Base-by-base conservation (phyloP, 2,329 filamentous ascomycete species). In the Fusarium camptoceras region DNA sequence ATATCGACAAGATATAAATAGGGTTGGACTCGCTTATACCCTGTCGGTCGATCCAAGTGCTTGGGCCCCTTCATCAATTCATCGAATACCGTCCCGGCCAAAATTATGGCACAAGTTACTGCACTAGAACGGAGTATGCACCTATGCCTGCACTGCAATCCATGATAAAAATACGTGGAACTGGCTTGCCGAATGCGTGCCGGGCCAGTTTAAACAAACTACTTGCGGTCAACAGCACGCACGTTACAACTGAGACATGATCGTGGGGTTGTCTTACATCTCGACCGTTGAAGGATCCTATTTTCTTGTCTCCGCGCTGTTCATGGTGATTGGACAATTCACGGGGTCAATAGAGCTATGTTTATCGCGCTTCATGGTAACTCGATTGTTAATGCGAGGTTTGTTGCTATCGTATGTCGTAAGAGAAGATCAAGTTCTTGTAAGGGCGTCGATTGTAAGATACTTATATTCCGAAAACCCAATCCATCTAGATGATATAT, bases 11-110 rank as follows among this genome's bases (percentile, higher is more conserved):
- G 60, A 58, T 67, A 55, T 59, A 41, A 62, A 63, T 58, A 72
- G 66, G 70, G 70, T 64, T 30, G 64, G 31, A 50, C 57, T 74
- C 60, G 54, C 62, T 66, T 73, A 57, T 62, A 57, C 43, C 65
- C 59, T 73, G 59, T 56, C 55, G 47, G 68, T 47, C 59, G 68
- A 74, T 73, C 72, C 56, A 55, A 25, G 56, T 61, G 43, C 55
- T 63, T 62, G 59, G 55, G 44, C 44, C 59, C 58, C 60, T 63
- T 55, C 43, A 39, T 62, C 47, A 10, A 37, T 37, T n/a, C 34
- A 37, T n/a, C 10, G 34, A 37, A 37, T 37, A n/a, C 47, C 25
- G 49, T 50, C 27, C 43, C 59, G 64, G 54, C 24, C 24, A 56
- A 28, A 43, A 42, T 37, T 34, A 24, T 48, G 10, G 24, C 27